These are phyloP conservation scores for Penicillium sp. DNA, from an alignment of 2,329 filamentous ascomycete genomes.

Conservation along the genomic window DNA sequence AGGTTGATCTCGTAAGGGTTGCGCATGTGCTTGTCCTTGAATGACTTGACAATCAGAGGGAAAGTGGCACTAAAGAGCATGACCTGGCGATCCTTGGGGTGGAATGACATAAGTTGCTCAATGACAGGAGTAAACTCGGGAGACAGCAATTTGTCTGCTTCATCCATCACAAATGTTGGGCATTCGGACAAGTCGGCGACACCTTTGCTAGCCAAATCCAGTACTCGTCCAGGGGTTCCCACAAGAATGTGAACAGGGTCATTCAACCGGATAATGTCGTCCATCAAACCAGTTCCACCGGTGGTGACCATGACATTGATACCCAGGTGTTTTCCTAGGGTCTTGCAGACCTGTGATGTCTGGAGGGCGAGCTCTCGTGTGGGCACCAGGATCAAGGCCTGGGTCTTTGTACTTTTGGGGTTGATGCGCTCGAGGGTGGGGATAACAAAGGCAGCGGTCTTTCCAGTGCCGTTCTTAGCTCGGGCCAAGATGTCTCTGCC, in stretches of 20 bases:
- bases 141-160: slow-evolving; percentile 96
- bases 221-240: slow-evolving; percentile 91
- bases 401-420: slow-evolving; percentile 92
- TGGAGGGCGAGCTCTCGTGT: slow-evolving; percentile 96
- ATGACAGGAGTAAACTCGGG: slow-evolving; percentile 97
- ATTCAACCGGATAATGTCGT: slow-evolving; percentile 92
- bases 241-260: slow-evolving; percentile 97
- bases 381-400: slow-evolving; percentile 92
- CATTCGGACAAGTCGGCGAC: slow-evolving; percentile 95
- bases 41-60: slow-evolving; percentile 92
- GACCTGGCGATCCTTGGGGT: slow-evolving; percentile 95
- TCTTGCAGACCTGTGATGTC: slow-evolving; percentile 99
- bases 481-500: slow-evolving; percentile 92
- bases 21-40: slow-evolving; percentile 97
- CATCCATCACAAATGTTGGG: slow-evolving; percentile 98
- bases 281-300: slow-evolving; percentile 88
- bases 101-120: slow-evolving; percentile 90
- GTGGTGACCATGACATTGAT: slow-evolving; percentile 99
- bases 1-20: slow-evolving; percentile 98
- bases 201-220: slow-evolving; percentile 93
- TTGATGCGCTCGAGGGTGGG: slow-evolving; percentile 94
- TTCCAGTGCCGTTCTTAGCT: slow-evolving; percentile 98
- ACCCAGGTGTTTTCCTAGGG: slow-evolving; percentile 90
- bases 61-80: slow-evolving; percentile 99
- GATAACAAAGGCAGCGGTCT: slow-evolving; percentile 97